Evolutionary conservation across 176 grass and related monocot species (phyloP).

Genomic region (Ampelocalamus luodianensis): DNA sequence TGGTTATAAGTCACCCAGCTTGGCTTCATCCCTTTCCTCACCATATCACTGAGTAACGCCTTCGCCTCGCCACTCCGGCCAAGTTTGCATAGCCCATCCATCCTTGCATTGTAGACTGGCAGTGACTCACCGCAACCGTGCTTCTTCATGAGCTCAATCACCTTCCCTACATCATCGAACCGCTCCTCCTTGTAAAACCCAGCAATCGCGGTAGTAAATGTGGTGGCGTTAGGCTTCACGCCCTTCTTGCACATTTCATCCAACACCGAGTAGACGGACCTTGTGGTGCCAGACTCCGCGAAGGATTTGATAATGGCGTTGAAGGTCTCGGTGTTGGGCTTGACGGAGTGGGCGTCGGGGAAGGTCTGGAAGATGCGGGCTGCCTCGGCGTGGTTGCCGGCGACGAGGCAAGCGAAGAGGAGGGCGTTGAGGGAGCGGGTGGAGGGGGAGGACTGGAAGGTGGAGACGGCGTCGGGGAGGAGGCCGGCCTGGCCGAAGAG

Average conservation of each 20-base stretch:
- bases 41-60: slow-evolving; percentile 70
- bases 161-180: slow-evolving; percentile 74
- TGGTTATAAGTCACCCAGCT: slow-evolving; percentile 80
- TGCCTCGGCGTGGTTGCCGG: slow-evolving; percentile 61
- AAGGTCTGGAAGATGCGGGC: slow-evolving; percentile 78
- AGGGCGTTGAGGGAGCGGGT: slow-evolving; percentile 79
- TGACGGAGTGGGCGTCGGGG: slow-evolving; percentile 55
- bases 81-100: slow-evolving; percentile 87
- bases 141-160: slow-evolving; percentile 82
- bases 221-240: slow-evolving; percentile 60
- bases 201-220: slow-evolving; percentile 62
- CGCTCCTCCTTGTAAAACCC: slow-evolving; percentile 88
- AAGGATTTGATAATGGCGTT: slow-evolving; percentile 83
- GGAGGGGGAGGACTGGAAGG: slow-evolving; percentile 65
- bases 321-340: slow-evolving; percentile 66
- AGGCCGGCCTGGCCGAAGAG: slow-evolving; percentile 77
- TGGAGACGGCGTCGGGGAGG: slow-evolving; percentile 73
- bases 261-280: slow-evolving; percentile 84
- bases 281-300: slow-evolving; percentile 65
- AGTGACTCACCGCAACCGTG: slow-evolving; percentile 57
- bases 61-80: slow-evolving; percentile 56
- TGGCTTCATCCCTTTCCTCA: slow-evolving; percentile 60
- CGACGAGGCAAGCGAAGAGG: slow-evolving; percentile 72
- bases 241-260: slow-evolving; percentile 76
- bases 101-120: slow-evolving; percentile 66